Percentiles rank a stretch among this genome's conserved stretches.
These are phyloP conservation scores for Globisporangium barbulae DNA, from an alignment of 352 stramenopile species.

Conservation along the genomic window DNA sequence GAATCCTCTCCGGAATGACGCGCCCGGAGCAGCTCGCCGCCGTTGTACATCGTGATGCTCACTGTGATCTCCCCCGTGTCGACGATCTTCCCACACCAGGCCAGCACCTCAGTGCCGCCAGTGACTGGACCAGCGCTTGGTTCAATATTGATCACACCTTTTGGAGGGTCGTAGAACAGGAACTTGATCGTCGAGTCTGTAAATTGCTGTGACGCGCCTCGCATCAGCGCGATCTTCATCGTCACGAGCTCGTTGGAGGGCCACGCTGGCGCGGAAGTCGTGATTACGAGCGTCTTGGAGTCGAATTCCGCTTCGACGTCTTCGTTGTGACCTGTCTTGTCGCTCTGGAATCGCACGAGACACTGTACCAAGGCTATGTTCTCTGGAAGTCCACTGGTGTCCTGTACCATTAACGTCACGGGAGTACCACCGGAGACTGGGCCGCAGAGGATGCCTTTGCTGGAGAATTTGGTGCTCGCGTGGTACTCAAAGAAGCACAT, in stretches of 20 bases:
- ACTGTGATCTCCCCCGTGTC: slow-evolving; percentile 68
- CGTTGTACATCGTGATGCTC: slow-evolving; percentile 28
- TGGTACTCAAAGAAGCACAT: slow-evolving; percentile 75
- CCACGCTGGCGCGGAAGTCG: slow-evolving; percentile 46
- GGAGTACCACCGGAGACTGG: slow-evolving; percentile 55
- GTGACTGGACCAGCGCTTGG: slow-evolving; percentile 47
- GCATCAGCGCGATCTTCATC: slow-evolving; percentile 33
- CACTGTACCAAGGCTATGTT: slow-evolving; percentile 37
- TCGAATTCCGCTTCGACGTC: slow-evolving; percentile 45
- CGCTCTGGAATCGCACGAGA: slow-evolving; percentile 44
- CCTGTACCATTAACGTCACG: slow-evolving; percentile 37
- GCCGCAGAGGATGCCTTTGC: slow-evolving; percentile 46
- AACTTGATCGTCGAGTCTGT: slow-evolving; percentile 48
- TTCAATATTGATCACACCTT: slow-evolving; percentile 62
- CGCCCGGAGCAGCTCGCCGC: slow-evolving; percentile 3
- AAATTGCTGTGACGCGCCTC: slow-evolving; percentile 28
- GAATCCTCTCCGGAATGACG: not conserved
- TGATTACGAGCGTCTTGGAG: slow-evolving; percentile 24
- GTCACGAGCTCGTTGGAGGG: slow-evolving; percentile 53
- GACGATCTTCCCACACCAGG: slow-evolving; percentile 59
- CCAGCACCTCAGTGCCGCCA: slow-evolving; percentile 52
- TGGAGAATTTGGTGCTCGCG: slow-evolving; percentile 32
- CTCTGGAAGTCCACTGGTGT: slow-evolving; percentile 38
- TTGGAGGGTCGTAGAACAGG: slow-evolving; percentile 67
- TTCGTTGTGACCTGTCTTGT: slow-evolving; percentile 18